phyloP scores from a whole-genome alignment of 2,329 filamentous ascomycete genomes.

The Amphichorda felina region DNA sequence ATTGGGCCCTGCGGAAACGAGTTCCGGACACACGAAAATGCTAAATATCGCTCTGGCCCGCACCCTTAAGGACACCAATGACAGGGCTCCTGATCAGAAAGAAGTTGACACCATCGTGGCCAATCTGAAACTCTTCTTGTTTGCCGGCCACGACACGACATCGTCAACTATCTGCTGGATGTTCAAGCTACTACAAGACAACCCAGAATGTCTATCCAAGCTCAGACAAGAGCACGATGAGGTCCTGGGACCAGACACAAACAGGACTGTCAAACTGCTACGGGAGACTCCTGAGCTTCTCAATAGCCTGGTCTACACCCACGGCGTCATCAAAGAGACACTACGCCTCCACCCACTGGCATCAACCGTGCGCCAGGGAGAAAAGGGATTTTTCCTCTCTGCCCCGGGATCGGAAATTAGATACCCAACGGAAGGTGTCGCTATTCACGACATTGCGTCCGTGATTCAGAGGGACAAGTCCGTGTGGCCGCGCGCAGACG shows the following conservation, averaged over 20 bases:
- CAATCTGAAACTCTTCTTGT: constrained; percentile 15
- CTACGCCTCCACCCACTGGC: constrained; percentile 38
- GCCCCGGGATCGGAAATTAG: background rate
- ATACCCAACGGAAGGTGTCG: constrained; percentile 6
- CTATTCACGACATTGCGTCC: constrained; percentile 15
- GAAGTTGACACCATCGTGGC: constrained; percentile 1
- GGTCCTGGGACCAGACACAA: constrained; percentile 28
- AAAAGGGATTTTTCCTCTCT: background rate
- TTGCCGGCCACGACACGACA: constrained; percentile 34
- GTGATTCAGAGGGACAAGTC: constrained; percentile 19
- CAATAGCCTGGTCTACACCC: constrained; percentile 37
- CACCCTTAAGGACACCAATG: background rate
- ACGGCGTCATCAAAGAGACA: constrained; percentile 39
- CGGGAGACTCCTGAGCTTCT: constrained; percentile 24
- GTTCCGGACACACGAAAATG: no score
- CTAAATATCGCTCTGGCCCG: background rate
- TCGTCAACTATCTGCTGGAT: constrained; percentile 20
- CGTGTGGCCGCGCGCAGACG: constrained; percentile 17
- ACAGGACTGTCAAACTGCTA: constrained; percentile 25
- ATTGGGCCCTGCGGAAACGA: no score
- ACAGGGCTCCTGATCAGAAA: background rate
- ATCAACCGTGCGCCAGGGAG: constrained; percentile 21
- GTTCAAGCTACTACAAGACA: background rate
- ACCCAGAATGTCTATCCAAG: constrained; percentile 20
- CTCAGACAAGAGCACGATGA: constrained; percentile 16